phyloP scores from a whole-genome alignment of 257 asterid genomes.

The Rehmannia glutinosa region DNA sequence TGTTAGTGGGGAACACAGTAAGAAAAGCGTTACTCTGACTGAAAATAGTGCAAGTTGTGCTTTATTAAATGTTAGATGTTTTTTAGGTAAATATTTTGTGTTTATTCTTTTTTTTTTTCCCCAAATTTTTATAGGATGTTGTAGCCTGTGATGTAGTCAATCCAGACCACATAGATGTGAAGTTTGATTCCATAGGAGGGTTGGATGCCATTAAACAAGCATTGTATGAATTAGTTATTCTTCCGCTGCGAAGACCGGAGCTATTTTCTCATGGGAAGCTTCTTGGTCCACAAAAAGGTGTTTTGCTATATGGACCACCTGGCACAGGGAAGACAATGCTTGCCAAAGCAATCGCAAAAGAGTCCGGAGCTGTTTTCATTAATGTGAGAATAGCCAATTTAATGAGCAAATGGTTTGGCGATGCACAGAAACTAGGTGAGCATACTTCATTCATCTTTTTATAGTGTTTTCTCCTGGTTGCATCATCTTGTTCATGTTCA shows the following conservation, averaged over 20 bases:
- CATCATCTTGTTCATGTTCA: neutral
- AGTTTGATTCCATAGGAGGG: neutral
- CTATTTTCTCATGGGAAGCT: neutral
- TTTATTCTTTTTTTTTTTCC: neutral
- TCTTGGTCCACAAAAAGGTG: neutral
- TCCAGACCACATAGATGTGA: neutral
- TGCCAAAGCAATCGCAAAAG: slow-evolving; percentile 1
- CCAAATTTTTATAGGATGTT: neutral
- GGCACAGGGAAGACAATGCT: slow-evolving; percentile 5
- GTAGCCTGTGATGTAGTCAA: neutral
- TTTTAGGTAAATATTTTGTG: neutral
- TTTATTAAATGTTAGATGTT: neutral
- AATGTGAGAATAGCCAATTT: neutral
- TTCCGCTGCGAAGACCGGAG: neutral
- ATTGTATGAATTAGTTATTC: neutral
- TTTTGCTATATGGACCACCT: neutral
- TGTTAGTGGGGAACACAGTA: too few relatives aligned
- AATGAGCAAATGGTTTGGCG: neutral
- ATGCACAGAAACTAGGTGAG: neutral
- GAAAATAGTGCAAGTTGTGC: neutral
- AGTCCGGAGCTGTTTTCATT: slow-evolving; percentile 1
- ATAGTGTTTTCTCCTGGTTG: neutral
- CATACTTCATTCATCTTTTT: neutral
- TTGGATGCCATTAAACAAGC: neutral
- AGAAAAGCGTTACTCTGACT: too few relatives aligned